A percentile compares a stretch with the other conserved stretches of the same genome.
These are phyloP conservation scores for Iris pallida DNA, from an alignment of 116 monocot species.

Conservation along the genomic window DNA sequence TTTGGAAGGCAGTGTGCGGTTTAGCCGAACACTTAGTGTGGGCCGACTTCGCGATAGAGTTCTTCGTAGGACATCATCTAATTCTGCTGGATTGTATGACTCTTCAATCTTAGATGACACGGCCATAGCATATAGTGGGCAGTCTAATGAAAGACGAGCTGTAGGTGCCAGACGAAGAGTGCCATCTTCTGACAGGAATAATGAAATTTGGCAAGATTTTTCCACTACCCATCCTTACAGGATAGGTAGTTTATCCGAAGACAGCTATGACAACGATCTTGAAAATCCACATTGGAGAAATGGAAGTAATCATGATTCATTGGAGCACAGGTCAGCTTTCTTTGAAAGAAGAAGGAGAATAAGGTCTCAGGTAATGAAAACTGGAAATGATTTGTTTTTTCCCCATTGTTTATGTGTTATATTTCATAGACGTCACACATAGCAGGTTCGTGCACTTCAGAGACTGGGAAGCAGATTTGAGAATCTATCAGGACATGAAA, in stretches of 20 bases:
- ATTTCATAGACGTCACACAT: constrained; percentile 9
- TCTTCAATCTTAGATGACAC: constrained; percentile 41
- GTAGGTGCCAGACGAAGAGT: constrained; percentile 28
- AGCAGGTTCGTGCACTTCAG: constrained; percentile 88
- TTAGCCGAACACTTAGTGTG: constrained; percentile 84
- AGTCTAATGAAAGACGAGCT: constrained; percentile 28
- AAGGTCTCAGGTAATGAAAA: constrained; percentile 44
- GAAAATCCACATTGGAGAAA: constrained; percentile 21
- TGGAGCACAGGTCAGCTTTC: constrained; percentile 50
- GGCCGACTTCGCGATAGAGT: constrained; percentile 93
- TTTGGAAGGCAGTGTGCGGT: constrained; percentile 65
- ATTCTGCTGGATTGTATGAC: constrained; percentile 43
- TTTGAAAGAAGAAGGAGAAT: constrained; percentile 60
- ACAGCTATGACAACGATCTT: constrained; percentile 4
- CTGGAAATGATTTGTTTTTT: background rate
- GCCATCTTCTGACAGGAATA: constrained; percentile 18
- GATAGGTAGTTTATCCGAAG: constrained; percentile 8
- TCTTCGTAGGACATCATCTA: constrained; percentile 59
- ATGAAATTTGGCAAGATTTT: constrained; percentile 18
- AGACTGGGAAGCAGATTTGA: constrained; percentile 78
- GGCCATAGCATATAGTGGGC: constrained; percentile 12
- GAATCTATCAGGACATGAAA: constrained; percentile 77
- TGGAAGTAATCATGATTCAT: constrained; percentile 26
- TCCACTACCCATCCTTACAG: constrained; percentile 5
- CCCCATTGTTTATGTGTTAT: background rate